Percentiles rank a stretch among this genome's conserved stretches.
These are phyloP conservation scores for Neofusicoccum parvum DNA, from an alignment of 2,329 filamentous ascomycete species.

Conservation along the genomic window DNA sequence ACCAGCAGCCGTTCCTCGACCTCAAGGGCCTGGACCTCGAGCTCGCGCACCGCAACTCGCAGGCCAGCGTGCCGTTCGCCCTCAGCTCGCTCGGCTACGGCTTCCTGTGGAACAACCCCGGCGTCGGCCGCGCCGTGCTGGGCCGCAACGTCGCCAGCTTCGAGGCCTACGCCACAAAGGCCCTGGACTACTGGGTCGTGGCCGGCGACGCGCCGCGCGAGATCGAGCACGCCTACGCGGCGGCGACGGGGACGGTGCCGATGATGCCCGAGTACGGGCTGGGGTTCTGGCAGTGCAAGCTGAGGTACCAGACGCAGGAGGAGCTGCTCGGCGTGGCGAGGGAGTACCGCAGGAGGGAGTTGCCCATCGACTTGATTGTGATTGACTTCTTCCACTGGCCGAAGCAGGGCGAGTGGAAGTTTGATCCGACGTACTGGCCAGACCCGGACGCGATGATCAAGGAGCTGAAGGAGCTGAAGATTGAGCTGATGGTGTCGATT, in stretches of 20 bases:
- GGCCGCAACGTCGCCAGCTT: conserved; percentile 64
- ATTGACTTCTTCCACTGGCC: conserved; percentile 71
- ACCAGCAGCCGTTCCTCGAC: conserved; percentile 65
- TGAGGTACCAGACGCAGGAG: conserved; percentile 67
- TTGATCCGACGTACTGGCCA: conserved; percentile 66
- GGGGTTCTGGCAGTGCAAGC: conserved; percentile 70
- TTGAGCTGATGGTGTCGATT: conserved; percentile 70
- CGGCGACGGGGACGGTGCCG: conserved; percentile 60
- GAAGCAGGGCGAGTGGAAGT: conserved; percentile 68
- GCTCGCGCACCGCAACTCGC: conserved; percentile 67
- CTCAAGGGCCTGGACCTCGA: conserved; percentile 65
- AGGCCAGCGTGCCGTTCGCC: conserved; percentile 66
- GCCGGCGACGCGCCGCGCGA: conserved; percentile 58
- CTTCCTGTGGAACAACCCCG: conserved; percentile 68
- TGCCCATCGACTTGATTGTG: conserved; percentile 68
- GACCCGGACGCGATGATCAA: conserved; percentile 67
- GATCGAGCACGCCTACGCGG: conserved; percentile 60
- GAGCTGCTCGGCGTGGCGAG: conserved; percentile 62
- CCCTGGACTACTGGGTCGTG: conserved; percentile 67
- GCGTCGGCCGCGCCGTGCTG: conserved; percentile 61
- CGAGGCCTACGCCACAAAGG: conserved; percentile 60
- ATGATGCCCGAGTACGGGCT: conserved; percentile 71
- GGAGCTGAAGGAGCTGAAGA: conserved; percentile 59
- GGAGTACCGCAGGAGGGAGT: conserved; percentile 57
- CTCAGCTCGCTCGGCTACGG: conserved; percentile 64